Percentiles rank a stretch among this genome's conserved stretches.
Conservation (phyloP, 495 filamentous ascomycete genomes). For the Aspergillus incahuasiensis region DNA sequence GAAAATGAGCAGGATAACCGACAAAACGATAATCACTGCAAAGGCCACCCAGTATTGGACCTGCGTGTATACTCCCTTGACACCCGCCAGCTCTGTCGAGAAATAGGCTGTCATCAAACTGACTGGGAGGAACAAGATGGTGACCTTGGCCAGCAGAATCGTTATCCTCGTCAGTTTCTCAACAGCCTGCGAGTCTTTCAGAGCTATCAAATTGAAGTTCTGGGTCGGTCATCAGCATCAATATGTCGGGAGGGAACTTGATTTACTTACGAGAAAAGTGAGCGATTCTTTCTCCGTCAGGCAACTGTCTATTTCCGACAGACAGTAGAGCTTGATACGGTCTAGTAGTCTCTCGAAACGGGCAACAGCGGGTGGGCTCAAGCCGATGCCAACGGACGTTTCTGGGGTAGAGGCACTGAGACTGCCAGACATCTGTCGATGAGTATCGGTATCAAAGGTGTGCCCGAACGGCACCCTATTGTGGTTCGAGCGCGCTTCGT, state of each 20-base stretch:
- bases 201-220: conserved; percentile 86
- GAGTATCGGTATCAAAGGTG: conserved; percentile 28
- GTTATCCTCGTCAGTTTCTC: conserved; percentile 76
- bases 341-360: conserved; percentile 75
- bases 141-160: conserved; percentile 76
- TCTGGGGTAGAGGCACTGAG: conserved; percentile 21
- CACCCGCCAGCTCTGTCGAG: conserved; percentile 60
- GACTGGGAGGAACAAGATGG: conserved; percentile 80
- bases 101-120: conserved; percentile 85
- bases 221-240: conserved; percentile 28
- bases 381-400: conserved; percentile 47
- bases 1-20: conserved; percentile 50
- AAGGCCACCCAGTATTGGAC: conserved; percentile 71
- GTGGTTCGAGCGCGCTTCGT: conserved; percentile 27
- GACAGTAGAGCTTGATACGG: conserved; percentile 69
- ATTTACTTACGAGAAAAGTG: conserved; percentile 55
- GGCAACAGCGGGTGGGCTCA: conserved; percentile 61
- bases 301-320: conserved; percentile 77
- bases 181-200: conserved; percentile 75
- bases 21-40: conserved; percentile 60
- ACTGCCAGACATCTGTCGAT: conserved; percentile 26
- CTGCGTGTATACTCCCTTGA: conserved; percentile 53
- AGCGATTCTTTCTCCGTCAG: conserved; percentile 73
- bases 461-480: conserved; percentile 20
- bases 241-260: neutral